A percentile compares a stretch with the other conserved stretches of the same genome.
Conservation (phyloP, 2,329 filamentous ascomycete species). For the Arthrobotrys sinensis region DNA sequence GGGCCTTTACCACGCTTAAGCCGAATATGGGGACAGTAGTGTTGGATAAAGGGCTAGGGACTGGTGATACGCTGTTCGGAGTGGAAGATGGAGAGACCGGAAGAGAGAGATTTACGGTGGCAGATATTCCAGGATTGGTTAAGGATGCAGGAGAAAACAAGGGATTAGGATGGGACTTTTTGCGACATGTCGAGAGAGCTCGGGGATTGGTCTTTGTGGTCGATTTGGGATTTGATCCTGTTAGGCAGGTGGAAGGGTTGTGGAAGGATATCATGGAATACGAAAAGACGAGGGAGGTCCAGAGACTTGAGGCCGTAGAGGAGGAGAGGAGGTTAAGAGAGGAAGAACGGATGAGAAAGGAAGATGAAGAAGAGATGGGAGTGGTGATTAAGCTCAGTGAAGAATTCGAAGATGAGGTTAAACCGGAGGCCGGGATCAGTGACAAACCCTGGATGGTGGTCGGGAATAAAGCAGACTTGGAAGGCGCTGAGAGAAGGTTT, state of each 20-base stretch:
- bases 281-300: constrained; percentile 68
- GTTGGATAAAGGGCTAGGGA: constrained; percentile 75
- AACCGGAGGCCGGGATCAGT: constrained; percentile 68
- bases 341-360: constrained; percentile 40
- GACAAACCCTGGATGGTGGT: constrained; percentile 97
- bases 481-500: constrained; percentile 84
- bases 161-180: constrained; percentile 89
- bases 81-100: constrained; percentile 69
- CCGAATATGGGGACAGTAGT: constrained; percentile 97
- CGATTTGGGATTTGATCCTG: constrained; percentile 86
- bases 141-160: constrained; percentile 92
- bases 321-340: constrained; percentile 54
- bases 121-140: constrained; percentile 94
- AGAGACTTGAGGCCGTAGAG: constrained; percentile 62
- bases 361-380: constrained; percentile 30
- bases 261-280: constrained; percentile 95
- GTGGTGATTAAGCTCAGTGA: constrained; percentile 36
- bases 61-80: constrained; percentile 67
- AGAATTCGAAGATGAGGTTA: constrained; percentile 30
- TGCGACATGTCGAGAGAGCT: constrained; percentile 94
- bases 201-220: constrained; percentile 94
- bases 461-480: constrained; percentile 90
- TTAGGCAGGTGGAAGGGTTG: constrained; percentile 82
- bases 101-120: constrained; percentile 86
- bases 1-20: constrained; percentile 96